Evolutionary conservation across 352 stramenopile species (phyloP), one percentile per base, ranked within the genome.

Genomic region (Pythium apleroticum): DNA sequence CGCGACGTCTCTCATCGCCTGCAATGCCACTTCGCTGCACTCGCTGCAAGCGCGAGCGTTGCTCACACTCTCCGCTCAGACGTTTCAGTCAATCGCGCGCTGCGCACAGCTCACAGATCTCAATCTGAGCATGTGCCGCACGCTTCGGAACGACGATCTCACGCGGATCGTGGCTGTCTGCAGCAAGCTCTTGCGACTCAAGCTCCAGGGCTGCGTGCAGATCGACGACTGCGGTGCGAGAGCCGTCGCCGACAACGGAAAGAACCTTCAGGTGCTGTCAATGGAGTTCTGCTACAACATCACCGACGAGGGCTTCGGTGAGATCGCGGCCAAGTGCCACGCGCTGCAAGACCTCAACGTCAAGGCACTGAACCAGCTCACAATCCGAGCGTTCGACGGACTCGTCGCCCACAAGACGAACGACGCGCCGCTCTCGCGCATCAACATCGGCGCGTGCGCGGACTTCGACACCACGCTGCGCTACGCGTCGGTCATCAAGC

Each of bases 281-380:
- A 75, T 97, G 25, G 76, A 89, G 33, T 97, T 96, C 73, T 97
- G 89, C 75, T 86, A 89, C 73, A 87, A 90, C 35, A 78, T 97
- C 41, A 96, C 88, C 0, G 87, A 95, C 61, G 64, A 66, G 0
- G 87, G 81, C 1, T 68, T 97, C 14, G 48, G 58, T 1, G 55
- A 72, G 11, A 66, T 98, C 41, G 73, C 80, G 20, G 56, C 45
- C 4, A 52, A 68, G n/a, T 93, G 88, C 60, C 60, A 67, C n/a
- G 55, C 67, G 2, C 70, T 98, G 31, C 59, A 81, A 41, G 63
- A 87, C 33, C 60, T 98, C 24, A 95, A 96, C 67, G 60, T 98
- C 43, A 93, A 93, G n/a, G 90, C 90, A 7, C 91, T 86, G 62
- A 91, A 93, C 62, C 77, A 91, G 55, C 78, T 97, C 28, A 94